Evolutionary conservation across 1,284 basidiomycete species (phyloP).

Genomic region (Ustilago esculenta): DNA sequence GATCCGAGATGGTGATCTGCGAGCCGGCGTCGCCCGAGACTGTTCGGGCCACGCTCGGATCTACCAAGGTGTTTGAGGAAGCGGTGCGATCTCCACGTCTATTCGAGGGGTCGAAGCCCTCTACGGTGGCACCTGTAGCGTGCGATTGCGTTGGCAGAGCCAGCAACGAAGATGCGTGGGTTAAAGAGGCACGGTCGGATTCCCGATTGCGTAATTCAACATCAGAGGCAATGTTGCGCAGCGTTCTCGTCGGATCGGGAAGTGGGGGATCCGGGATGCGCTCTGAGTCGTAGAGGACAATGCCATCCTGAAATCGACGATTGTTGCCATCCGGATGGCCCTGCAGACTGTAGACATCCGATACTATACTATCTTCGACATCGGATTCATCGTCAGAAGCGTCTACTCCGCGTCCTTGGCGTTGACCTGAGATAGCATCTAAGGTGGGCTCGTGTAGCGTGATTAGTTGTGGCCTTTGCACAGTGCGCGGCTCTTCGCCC

Average conservation of each 20-base stretch:
- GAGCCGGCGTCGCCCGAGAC: constrained; percentile 34
- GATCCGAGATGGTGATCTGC: constrained; percentile 33
- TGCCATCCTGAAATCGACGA: constrained; percentile 40
- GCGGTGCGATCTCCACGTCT: constrained; percentile 44
- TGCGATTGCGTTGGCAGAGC: constrained; percentile 26
- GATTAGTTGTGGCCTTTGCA: constrained; percentile 37
- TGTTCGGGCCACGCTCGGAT: constrained; percentile 31
- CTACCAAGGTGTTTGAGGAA: constrained; percentile 45
- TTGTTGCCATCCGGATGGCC: constrained; percentile 20
- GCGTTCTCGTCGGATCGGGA: constrained; percentile 16
- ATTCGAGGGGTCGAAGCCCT: neutral
- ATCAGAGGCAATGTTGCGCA: constrained; percentile 40
- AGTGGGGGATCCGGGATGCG: constrained; percentile 28
- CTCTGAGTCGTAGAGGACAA: constrained; percentile 47
- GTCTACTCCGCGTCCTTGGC: neutral
- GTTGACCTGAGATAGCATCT: constrained; percentile 12
- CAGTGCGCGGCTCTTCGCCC: constrained; percentile 9
- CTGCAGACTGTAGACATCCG: neutral
- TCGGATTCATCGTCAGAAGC: constrained; percentile 18
- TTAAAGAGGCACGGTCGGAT: constrained; percentile 13
- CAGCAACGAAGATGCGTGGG: constrained; percentile 28
- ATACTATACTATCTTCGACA: constrained; percentile 6
- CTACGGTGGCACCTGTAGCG: neutral
- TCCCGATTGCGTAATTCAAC: constrained; percentile 33
- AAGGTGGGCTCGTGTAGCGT: constrained; percentile 45